Base-by-base conservation (phyloP, 2,329 filamentous ascomycete genomes). In the Monosporascus sp. region DNA sequence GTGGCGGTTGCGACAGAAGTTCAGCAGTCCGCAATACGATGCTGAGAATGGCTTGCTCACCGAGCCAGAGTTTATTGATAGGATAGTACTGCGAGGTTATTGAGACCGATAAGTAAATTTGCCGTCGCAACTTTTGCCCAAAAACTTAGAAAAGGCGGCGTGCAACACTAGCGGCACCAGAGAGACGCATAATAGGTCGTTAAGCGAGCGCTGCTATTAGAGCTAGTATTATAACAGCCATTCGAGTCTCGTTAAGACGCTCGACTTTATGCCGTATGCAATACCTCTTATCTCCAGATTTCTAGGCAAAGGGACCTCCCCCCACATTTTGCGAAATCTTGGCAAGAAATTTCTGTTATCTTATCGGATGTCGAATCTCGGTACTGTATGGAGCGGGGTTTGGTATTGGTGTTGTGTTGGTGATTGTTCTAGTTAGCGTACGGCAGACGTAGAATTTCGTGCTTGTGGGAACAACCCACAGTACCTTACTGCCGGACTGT, bases 1-100 rank as follows among this genome's bases (percentile, higher is more conserved):
- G 59, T 74, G 76, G 71, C 66, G 67, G 62, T 66, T 58, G 62
- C 61, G 57, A 45, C n/a, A 57, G 37, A 38, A 53, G 52, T 51
- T 54, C 37, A 47, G 52, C 37, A 52, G 20, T 52, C 48, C 53
- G 49, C 26, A 54, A 40, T 24, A 41, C 31, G 35, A 24, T 43
- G 48, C 50, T 51, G 51, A 45, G 40, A 24, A 48, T 43, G 51
- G 20, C 37, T 44, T 44, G 43, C 5, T 24, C 18, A 18, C 40
- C 14, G 18, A 20, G 22, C 18, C 40, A n/a, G 15, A 18, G 18
- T 18, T 1, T 17, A 14, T 31, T 43, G 48, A 50, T 38, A 47
- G 49, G 49, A 51, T 26, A 48, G 47, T 18, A 20, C 26, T 18
- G 35, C 20, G 52, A 38, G 2, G 20, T 22, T 22, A 50, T 31